Evolutionary conservation across 305 asterid genomes (phyloP), one percentile per base, ranked within the genome.

Genomic region (Solanum hybrid): DNA sequence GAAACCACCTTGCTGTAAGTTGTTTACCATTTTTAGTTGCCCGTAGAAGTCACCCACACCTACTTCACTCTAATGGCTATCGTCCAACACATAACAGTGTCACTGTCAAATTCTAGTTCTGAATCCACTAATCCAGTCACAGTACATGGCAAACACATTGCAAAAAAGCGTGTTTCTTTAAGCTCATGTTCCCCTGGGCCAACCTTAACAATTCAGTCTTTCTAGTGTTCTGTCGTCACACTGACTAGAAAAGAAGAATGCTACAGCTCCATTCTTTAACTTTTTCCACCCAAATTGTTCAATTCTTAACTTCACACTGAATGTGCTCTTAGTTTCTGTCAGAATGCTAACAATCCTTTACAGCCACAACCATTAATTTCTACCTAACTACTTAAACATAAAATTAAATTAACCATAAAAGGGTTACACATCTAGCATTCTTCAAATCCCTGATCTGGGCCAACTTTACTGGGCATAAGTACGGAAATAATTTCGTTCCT

Each of bases 81-180:
- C 4, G 22, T 84, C 75, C 75, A 31, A 51, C 20, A 31, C 88
- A 51, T 31, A 84, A 31, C 86, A 80, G 34, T 24, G 29, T 10
- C 86, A 80, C 39, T 20, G 31, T 20, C 88, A 84, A 84, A 29
- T 31, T 84, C 88, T 84, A 84, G 22, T 84, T 84, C 88, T 84
- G 76, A 51, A 31, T 51, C 41, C 88, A 45, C 20, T 45, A 84
- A 57, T 84, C 87, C 41, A 84, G 41, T 31, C 39, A 29, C 76
- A 51, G 31, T 29, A 45, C 88, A 45, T 83, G 27, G 20, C 14
- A 1, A 83, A 83, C 11, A 83, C 88, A 51, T 84, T 29, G 41
- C 12, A 84, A 51, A 84, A 5, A 84, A 84, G 41, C 3, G 20
- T 84, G 76, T 84, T 29, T 51, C 88, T 51, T 20, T 31, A 45